A percentile compares a stretch with the other conserved stretches of the same genome.
phyloP scores from a whole-genome alignment of 2,329 filamentous ascomycete genomes.

The Aspergillus sp. region DNA sequence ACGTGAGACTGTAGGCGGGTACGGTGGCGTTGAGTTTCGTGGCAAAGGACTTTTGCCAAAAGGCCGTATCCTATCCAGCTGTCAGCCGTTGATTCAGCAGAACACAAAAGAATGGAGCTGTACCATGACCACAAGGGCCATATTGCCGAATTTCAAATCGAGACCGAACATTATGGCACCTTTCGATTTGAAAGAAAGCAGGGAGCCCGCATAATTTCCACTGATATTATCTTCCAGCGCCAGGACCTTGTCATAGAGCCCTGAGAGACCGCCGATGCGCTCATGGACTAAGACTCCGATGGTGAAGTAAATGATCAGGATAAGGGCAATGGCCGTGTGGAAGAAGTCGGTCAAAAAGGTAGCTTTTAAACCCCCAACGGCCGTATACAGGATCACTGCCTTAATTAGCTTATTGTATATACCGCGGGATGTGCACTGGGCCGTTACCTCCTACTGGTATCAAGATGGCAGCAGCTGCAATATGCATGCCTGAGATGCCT shows the following conservation, averaged over 20 bases:
- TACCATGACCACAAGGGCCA: conserved; percentile 44
- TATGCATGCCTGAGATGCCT: conserved; percentile 43
- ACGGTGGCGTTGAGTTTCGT: conserved; percentile 42
- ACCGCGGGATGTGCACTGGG: no score
- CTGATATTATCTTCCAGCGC: conserved; percentile 35
- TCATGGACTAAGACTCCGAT: conserved; percentile 38
- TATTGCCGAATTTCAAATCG: conserved; percentile 43
- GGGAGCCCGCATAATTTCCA: conserved; percentile 42
- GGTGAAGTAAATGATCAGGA: conserved; percentile 44
- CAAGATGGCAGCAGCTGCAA: conserved; percentile 40
- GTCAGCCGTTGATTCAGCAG: neutral
- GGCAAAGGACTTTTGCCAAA: conserved; percentile 48
- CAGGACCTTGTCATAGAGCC: conserved; percentile 42
- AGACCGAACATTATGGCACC: conserved; percentile 38
- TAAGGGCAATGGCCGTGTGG: conserved; percentile 42
- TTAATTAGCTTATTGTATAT: neutral
- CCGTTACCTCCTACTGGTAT: conserved; percentile 38
- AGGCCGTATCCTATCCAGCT: conserved; percentile 37
- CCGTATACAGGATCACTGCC: conserved; percentile 41
- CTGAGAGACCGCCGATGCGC: conserved; percentile 35
- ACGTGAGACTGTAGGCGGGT: conserved; percentile 41
- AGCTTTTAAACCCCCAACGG: conserved; percentile 42
- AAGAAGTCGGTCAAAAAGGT: conserved; percentile 44
- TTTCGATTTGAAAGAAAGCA: conserved; percentile 44
- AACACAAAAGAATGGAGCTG: neutral